Evolutionary conservation across 306 rosid species (phyloP), one percentile per base, ranked within the genome.

Genomic region (Cucurbita ficifolia): DNA sequence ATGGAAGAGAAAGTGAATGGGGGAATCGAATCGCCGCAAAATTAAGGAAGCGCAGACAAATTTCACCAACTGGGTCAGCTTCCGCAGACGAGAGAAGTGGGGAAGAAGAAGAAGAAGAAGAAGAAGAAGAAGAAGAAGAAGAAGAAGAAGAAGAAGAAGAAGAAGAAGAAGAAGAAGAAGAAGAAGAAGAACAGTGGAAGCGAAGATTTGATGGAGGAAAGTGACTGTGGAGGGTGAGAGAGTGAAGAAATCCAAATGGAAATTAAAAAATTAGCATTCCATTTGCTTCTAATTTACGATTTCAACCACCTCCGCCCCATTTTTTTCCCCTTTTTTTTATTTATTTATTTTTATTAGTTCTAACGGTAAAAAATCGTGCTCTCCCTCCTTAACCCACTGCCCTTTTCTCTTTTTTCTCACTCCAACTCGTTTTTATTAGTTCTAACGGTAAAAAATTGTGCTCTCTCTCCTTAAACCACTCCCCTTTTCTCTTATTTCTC

Each of bases 261-360:
- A 40, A 40, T 40, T 6, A 40, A 40, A 40, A 40, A 49, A 13
- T 46, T 46, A 46, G 80, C 87, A 64, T 63, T 65, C 10, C 0
- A 58, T 51, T 55, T 48, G 6, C 35, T 0, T n/a, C 18, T 33
- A 56, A 83, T 79, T 83, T 83, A 83, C 89, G 61, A 74, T 29
- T 42, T 76, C 62, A 76, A 65, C 87, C 85, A 81, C 85, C 60
- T 14, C 46, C 75, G 14, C 8, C 22, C 7, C 6, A 43, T 1
- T 16, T 63, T 38, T 7, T 16, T 33, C 11, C 12, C 17, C 14
- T 60, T 60, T 24, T 2, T 13, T 1, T 59, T 59, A 2, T 39
- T 33, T 40, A 0, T 6, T 5, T 40, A 5, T 7, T 40, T 40
- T 40, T 7, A 40, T 40, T 40, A 29, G 33, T 29, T 29, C 33